Evolutionary conservation across 83 land plant species (phyloP).

Genomic region (Thuja plicata): DNA sequence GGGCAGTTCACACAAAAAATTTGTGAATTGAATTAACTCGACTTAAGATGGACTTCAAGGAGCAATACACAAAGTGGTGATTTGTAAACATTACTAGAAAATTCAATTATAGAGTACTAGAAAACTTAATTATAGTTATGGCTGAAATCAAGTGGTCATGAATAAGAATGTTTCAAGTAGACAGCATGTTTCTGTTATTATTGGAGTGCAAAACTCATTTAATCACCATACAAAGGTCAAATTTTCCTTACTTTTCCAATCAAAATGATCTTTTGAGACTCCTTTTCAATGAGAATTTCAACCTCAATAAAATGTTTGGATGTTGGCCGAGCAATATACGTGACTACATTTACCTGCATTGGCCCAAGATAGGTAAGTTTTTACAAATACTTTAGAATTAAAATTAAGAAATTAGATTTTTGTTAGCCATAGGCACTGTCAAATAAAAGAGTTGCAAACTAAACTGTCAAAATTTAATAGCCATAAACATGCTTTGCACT

Average conservation of each 20-base stretch:
- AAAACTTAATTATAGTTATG: neutral
- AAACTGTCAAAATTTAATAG: neutral
- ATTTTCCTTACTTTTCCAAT: conserved; percentile 67
- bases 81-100: neutral
- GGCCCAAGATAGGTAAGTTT: neutral
- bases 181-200: neutral
- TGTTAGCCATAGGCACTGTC: neutral
- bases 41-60: neutral
- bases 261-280: conserved; percentile 78
- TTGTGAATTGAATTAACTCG: neutral
- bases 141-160: neutral
- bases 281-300: conserved; percentile 85
- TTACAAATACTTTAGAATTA: neutral
- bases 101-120: neutral
- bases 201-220: neutral
- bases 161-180: neutral
- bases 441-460: neutral
- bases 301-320: conserved; percentile 82
- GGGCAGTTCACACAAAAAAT: neutral
- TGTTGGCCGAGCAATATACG: conserved; percentile 67
- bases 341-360: conserved; percentile 76
- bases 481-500: neutral
- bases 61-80: neutral
- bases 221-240: neutral
- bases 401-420: neutral